Base-by-base conservation (phyloP, 2,329 filamentous ascomycete species). In the Penicillium sp. region DNA sequence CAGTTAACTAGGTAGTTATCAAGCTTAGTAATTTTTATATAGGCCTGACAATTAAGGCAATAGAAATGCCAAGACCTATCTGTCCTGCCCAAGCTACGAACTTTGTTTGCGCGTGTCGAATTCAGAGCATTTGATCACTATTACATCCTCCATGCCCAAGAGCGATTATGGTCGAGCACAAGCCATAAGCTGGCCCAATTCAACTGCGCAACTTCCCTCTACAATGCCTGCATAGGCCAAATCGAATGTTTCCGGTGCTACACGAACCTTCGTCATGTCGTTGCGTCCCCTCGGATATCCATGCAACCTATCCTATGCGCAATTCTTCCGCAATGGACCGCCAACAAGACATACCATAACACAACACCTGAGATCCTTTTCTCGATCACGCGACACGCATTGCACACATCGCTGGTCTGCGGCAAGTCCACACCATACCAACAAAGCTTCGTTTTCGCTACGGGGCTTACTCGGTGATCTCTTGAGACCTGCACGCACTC, bases 161-260 rank as follows among this genome's bases (percentile, higher is more conserved):
- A 35, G 15, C 46, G n/a, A 25, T 12, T n/a, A 25, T 21, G 9
- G 21, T 25, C 45, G 19, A 48, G 13, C 8, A 23, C 46, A 37
- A 37, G 31, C 21, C 21, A 48, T 19, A 48, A 25, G 3, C 17
- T 15, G 15, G 46, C 46, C 21, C 12, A 42, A 15, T 23, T 17
- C 21, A 53, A 37, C 13, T 27, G 8, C 17, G 12, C n/a, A 7
- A 2, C 0, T 15, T 38, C 9, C 8, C 40, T 31, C 19, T 42
- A 37, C 25, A 42, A 57, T 57, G 55, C 27, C 50, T 29, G 15
- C 37, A 55, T 58, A 55, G 42, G 15, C 38, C 45, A 45, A 48
- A 35, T n/a, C 27, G 27, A 54, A 29, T 31, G 43, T 42, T 21
- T 47, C 23, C n/a, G 17, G 50, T 25, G 25, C 17, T 13, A 48